These are phyloP conservation scores for Chytriomyces hyalinus DNA, from an alignment of 192 early-diverging fungal genomes.

Conservation along the genomic window DNA sequence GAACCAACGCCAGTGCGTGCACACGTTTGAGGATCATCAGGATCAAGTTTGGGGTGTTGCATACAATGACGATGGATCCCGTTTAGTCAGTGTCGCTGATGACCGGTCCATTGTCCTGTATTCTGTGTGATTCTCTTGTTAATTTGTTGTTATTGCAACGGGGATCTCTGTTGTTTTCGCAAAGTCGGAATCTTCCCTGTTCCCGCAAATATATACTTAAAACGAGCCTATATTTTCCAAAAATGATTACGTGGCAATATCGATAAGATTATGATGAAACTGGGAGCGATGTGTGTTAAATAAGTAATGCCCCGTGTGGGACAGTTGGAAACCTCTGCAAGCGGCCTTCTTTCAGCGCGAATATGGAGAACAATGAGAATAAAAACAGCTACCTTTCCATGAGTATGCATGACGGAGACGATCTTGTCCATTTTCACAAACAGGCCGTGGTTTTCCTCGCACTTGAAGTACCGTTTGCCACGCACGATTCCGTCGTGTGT, in stretches of 20 bases:
- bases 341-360: not conserved
- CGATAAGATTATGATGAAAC: not conserved
- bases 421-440: constrained; percentile 53
- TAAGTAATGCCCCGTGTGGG: too few species aligned
- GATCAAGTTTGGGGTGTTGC: constrained; percentile 88
- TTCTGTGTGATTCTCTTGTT: constrained; percentile 7
- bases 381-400: constrained; percentile 28
- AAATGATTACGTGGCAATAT: not conserved
- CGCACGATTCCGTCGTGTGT: constrained; percentile 55
- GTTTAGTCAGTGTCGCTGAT: constrained; percentile 74
- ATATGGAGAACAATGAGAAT: not conserved
- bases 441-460: constrained; percentile 49
- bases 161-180: not conserved
- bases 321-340: too few species aligned
- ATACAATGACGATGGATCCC: constrained; percentile 77
- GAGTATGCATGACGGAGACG: constrained; percentile 27
- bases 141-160: not conserved
- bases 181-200: not conserved
- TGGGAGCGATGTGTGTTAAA: too few species aligned
- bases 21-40: constrained; percentile 77
- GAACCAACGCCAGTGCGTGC: constrained; percentile 69
- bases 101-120: constrained; percentile 64
- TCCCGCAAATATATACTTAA: too few species aligned
- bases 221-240: too few species aligned
- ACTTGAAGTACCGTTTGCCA: constrained; percentile 49